Evolutionary conservation across 2,329 filamentous ascomycete genomes (phyloP).

Genomic region (Nemania sp.): DNA sequence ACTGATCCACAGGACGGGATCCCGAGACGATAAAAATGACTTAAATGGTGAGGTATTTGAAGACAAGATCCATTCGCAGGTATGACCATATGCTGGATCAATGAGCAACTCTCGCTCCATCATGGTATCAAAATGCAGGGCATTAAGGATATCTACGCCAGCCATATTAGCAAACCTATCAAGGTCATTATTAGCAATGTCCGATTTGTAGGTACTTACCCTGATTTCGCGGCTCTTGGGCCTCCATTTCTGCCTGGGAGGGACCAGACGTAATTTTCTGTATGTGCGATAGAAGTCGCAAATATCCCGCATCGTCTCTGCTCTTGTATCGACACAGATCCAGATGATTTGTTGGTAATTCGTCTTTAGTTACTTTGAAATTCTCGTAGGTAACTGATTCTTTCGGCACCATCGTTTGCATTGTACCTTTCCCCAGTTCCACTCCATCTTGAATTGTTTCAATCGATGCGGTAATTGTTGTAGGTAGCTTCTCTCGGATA

Average conservation of each 20-base stretch:
- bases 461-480: slow-evolving; percentile 30
- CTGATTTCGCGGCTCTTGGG: slow-evolving; percentile 38
- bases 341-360: slow-evolving; percentile 32
- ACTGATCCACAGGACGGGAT: slow-evolving; percentile 43
- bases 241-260: slow-evolving; percentile 33
- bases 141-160: slow-evolving; percentile 37
- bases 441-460: slow-evolving; percentile 32
- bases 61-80: slow-evolving; percentile 50
- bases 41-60: slow-evolving; percentile 31
- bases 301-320: slow-evolving; percentile 34
- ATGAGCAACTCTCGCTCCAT: slow-evolving; percentile 41
- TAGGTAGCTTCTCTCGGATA: slow-evolving; percentile 34
- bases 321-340: slow-evolving; percentile 35
- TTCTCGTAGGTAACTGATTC: slow-evolving; percentile 34
- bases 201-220: slow-evolving; percentile 27
- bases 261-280: slow-evolving; percentile 34
- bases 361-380: slow-evolving; percentile 37
- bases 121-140: slow-evolving; percentile 38
- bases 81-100: slow-evolving; percentile 43
- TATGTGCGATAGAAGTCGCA: slow-evolving; percentile 33
- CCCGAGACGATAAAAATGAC: slow-evolving; percentile 28
- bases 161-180: neutral
- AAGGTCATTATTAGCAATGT: neutral
- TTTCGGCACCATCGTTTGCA: slow-evolving; percentile 37
- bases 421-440: slow-evolving; percentile 32